Percentiles rank a stretch among this genome's conserved stretches.
phyloP scores from a whole-genome alignment of 495 filamentous ascomycete species.

The Neurospora sp. region DNA sequence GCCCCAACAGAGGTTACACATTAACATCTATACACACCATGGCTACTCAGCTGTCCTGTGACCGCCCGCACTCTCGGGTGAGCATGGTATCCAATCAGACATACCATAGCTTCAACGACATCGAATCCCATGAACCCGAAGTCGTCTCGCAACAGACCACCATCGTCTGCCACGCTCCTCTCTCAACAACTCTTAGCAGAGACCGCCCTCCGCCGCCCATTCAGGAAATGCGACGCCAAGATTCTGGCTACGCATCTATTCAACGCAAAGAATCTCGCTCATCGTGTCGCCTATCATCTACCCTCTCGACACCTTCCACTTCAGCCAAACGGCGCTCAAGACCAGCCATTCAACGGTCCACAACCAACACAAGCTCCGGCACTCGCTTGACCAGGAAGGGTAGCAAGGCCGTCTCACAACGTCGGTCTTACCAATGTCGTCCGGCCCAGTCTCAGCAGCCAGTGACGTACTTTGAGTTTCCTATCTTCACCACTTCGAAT shows the following conservation, averaged over 20 bases:
- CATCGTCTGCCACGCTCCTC: slow-evolving; percentile 1
- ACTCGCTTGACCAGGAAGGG: slow-evolving; percentile 14
- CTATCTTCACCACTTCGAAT: slow-evolving; percentile 35
- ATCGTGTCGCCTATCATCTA: slow-evolving; percentile 13
- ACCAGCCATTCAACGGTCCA: slow-evolving; percentile 23
- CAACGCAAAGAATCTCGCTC: slow-evolving; percentile 17
- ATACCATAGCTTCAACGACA: slow-evolving; percentile 39
- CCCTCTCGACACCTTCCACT: slow-evolving; percentile 16
- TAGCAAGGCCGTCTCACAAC: slow-evolving; percentile 17
- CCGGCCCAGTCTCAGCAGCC: slow-evolving; percentile 15
- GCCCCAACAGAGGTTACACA: slow-evolving; percentile 1
- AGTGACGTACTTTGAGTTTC: slow-evolving; percentile 39
- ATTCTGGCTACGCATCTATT: slow-evolving; percentile 41
- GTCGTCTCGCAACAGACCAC: too few species aligned
- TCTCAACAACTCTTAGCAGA: not conserved
- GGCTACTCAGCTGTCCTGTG: slow-evolving; percentile 22
- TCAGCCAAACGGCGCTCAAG: slow-evolving; percentile 22
- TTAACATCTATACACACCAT: slow-evolving; percentile 13
- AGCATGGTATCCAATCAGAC: slow-evolving; percentile 35
- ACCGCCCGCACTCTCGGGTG: slow-evolving; percentile 29
- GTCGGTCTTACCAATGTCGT: slow-evolving; percentile 9
- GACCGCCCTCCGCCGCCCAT: slow-evolving; percentile 7
- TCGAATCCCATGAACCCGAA: slow-evolving; percentile 30
- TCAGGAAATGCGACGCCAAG: slow-evolving; percentile 35
- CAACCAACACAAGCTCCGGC: slow-evolving; percentile 20